These are phyloP conservation scores for Thielaviopsis punctulata DNA, from an alignment of 2,329 filamentous ascomycete species.

Conservation along the genomic window DNA sequence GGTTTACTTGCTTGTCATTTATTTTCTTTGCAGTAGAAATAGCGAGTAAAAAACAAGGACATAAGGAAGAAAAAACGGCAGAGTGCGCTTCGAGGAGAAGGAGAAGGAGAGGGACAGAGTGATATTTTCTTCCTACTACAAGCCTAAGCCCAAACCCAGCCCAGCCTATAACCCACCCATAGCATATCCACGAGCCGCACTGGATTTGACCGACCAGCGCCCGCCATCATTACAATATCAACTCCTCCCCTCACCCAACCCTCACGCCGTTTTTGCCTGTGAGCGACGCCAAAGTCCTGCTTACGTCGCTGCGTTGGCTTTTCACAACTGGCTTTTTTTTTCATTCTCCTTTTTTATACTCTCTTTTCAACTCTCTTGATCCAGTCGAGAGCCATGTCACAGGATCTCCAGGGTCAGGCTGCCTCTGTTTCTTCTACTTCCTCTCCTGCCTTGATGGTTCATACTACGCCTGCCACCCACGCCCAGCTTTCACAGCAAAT, in stretches of 20 bases:
- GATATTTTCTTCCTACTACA: slow-evolving; percentile 6
- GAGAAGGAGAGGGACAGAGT: slow-evolving; percentile 5
- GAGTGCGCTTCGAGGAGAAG: background rate
- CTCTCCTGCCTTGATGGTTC: background rate
- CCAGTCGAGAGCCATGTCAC: background rate
- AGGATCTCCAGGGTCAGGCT: background rate
- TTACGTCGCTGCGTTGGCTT: background rate
- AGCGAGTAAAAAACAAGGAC: slow-evolving; percentile 4
- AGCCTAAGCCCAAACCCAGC: background rate
- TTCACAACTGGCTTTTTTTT: background rate
- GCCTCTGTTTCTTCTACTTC: background rate
- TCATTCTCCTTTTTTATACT: background rate
- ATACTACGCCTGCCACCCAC: background rate
- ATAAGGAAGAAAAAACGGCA: background rate
- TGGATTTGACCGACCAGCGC: background rate
- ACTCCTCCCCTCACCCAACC: background rate
- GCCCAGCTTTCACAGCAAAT: background rate
- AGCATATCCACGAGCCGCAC: no score
- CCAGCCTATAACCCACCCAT: background rate
- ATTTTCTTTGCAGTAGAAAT: slow-evolving; percentile 5
- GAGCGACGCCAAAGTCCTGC: background rate
- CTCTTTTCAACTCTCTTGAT: background rate
- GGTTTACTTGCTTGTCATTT: background rate
- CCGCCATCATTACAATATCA: background rate
- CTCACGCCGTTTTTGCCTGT: background rate